Conservation (phyloP, 768 basidiomycete species). For the Kwoniella shandongensis region DNA sequence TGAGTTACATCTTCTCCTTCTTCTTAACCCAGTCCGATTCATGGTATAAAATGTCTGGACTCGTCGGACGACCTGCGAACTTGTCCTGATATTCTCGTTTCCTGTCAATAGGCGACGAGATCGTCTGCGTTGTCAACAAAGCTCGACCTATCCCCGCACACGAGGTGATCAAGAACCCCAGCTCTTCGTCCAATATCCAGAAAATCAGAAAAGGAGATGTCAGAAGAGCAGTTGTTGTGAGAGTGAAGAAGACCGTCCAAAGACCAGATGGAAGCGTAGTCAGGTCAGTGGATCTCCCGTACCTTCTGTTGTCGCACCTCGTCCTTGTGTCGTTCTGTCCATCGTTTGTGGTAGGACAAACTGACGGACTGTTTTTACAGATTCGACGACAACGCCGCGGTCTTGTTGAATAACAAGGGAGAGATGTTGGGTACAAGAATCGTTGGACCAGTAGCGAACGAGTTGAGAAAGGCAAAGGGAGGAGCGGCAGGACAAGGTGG, state of each 20-base stretch:
- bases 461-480: constrained; percentile 72
- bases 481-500: constrained; percentile 45
- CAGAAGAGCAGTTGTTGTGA: constrained; percentile 90
- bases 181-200: constrained; percentile 62
- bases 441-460: constrained; percentile 87
- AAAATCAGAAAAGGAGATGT: constrained; percentile 94
- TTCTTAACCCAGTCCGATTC: neutral
- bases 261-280: constrained; percentile 84
- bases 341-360: neutral
- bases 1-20: constrained; percentile 30
- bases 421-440: constrained; percentile 89
- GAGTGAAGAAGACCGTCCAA: constrained; percentile 80
- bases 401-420: constrained; percentile 89
- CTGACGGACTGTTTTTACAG: constrained; percentile 22
- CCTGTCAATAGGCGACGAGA: constrained; percentile 83
- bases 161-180: constrained; percentile 22
- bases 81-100: too few relatives aligned
- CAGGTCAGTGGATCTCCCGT: constrained; percentile 51
- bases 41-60: too few relatives aligned
- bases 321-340: neutral
- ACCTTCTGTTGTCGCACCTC: too few relatives aligned
- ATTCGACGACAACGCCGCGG: constrained; percentile 96
- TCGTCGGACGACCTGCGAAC: too few relatives aligned
- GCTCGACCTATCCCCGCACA: constrained; percentile 69
- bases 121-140: constrained; percentile 89